These are phyloP conservation scores for Acacia concinna DNA, from an alignment of 331 rosid genomes.

Conservation along the genomic window DNA sequence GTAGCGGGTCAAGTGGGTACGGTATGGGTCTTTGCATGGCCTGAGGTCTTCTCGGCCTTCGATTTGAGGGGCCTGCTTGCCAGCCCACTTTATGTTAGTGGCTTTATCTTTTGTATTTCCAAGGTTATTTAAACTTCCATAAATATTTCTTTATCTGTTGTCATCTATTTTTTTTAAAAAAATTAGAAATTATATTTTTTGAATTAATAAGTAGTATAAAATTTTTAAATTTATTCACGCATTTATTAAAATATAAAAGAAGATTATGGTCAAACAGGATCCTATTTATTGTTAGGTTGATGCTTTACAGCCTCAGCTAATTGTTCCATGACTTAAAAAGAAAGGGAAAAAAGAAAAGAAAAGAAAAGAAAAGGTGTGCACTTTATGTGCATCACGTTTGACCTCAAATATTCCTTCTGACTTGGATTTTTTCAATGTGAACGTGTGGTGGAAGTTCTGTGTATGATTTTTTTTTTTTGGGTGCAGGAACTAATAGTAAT, in stretches of 20 bases:
- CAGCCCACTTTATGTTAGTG: not conserved
- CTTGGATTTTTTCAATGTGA: not conserved
- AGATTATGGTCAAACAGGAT: not conserved
- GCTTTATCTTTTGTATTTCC: not conserved
- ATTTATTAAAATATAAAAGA: not conserved
- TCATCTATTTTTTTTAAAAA: not conserved
- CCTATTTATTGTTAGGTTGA: not conserved
- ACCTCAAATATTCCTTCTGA: not conserved
- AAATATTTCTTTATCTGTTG: not conserved
- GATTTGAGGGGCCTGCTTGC: not conserved
- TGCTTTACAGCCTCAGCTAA: not conserved
- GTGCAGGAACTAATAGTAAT: not conserved
- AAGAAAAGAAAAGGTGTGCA: not conserved
- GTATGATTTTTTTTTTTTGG: not conserved
- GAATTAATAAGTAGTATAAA: not conserved
- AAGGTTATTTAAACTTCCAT: not conserved
- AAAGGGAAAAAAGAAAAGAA: not conserved
- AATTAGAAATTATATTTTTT: not conserved
- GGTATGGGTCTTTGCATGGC: not conserved
- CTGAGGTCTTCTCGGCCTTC: not conserved
- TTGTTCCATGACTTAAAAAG: not conserved
- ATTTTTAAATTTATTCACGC: not conserved
- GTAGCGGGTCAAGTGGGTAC: not conserved
- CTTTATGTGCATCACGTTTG: not conserved
- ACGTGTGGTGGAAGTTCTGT: not conserved